These are phyloP conservation scores for Ogataea hybrid DNA, from an alignment of 1,139 yeast species.

Conservation along the genomic window DNA sequence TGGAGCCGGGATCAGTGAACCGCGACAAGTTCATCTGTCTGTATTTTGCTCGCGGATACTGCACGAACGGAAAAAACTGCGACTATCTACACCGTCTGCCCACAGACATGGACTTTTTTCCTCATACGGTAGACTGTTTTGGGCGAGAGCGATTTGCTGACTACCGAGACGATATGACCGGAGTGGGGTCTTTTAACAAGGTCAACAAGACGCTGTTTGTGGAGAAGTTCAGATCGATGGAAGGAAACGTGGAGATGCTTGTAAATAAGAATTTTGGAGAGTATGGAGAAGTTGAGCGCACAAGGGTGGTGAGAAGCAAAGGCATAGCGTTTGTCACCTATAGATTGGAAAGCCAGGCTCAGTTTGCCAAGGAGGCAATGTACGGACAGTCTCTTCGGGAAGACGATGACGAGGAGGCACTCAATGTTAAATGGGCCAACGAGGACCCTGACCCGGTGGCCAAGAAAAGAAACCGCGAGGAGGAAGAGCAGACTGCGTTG, in stretches of 20 bases:
- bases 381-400: slow-evolving; percentile 64
- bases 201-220: slow-evolving; percentile 74
- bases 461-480: slow-evolving; percentile 41
- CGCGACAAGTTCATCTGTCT: slow-evolving; percentile 56
- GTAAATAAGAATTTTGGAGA: slow-evolving; percentile 59
- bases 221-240: slow-evolving; percentile 54
- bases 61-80: slow-evolving; percentile 75
- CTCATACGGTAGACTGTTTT: slow-evolving; percentile 79
- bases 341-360: slow-evolving; percentile 69
- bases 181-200: slow-evolving; percentile 79
- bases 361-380: slow-evolving; percentile 95
- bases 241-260: slow-evolving; percentile 40
- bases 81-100: slow-evolving; percentile 80
- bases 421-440: slow-evolving; percentile 84
- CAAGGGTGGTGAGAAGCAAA: slow-evolving; percentile 58
- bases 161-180: slow-evolving; percentile 91
- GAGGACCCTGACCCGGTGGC: slow-evolving; percentile 83
- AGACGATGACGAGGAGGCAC: slow-evolving; percentile 47
- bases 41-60: slow-evolving; percentile 87
- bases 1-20: slow-evolving; percentile 33
- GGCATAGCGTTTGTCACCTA: slow-evolving; percentile 81
- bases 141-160: slow-evolving; percentile 85
- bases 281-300: slow-evolving; percentile 76
- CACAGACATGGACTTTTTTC: slow-evolving; percentile 38
- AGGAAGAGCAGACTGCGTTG: slow-evolving; percentile 25